Conservation (phyloP, 2,329 filamentous ascomycete genomes). For the Sporothrix schenckii region DNA sequence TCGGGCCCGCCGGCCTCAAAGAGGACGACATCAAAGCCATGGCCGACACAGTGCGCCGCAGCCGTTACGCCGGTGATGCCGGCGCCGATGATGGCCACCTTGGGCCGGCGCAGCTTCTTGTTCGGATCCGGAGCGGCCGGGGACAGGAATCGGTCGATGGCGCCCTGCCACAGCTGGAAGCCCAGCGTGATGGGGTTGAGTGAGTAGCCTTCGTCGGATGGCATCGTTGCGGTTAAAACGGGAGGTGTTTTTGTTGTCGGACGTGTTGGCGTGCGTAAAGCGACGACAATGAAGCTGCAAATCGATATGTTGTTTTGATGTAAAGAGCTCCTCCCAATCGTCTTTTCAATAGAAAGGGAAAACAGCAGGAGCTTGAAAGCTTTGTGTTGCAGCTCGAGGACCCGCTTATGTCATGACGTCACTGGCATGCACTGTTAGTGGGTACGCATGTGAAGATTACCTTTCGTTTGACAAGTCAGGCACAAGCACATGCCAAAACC, state of each 20-base stretch:
- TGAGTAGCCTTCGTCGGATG: slow-evolving; percentile 16
- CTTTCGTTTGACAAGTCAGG: neutral
- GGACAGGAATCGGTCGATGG: slow-evolving; percentile 66
- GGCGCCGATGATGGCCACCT: slow-evolving; percentile 69
- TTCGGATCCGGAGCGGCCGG: slow-evolving; percentile 67
- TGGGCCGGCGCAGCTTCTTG: slow-evolving; percentile 61
- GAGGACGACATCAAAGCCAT: slow-evolving; percentile 79
- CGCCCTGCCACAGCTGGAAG: slow-evolving; percentile 67
- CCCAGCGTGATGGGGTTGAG: slow-evolving; percentile 60
- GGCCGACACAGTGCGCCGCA: slow-evolving; percentile 79
- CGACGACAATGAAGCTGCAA: neutral
- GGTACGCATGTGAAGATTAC: slow-evolving; percentile 8
- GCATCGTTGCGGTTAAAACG: neutral
- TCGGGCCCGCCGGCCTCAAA: slow-evolving; percentile 73
- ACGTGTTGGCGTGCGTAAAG: neutral
- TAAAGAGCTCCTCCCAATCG: no score
- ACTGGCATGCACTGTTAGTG: neutral
- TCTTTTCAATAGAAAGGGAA: no score
- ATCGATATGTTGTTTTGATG: neutral
- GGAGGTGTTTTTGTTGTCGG: neutral
- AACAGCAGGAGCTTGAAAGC: slow-evolving; percentile 1
- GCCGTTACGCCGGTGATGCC: slow-evolving; percentile 76
- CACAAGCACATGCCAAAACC: neutral
- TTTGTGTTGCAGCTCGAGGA: neutral
- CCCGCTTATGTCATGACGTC: slow-evolving; percentile 21